Evolutionary conservation across 1,284 basidiomycete genomes (phyloP).

Genomic region (Neonothopanus nambi): DNA sequence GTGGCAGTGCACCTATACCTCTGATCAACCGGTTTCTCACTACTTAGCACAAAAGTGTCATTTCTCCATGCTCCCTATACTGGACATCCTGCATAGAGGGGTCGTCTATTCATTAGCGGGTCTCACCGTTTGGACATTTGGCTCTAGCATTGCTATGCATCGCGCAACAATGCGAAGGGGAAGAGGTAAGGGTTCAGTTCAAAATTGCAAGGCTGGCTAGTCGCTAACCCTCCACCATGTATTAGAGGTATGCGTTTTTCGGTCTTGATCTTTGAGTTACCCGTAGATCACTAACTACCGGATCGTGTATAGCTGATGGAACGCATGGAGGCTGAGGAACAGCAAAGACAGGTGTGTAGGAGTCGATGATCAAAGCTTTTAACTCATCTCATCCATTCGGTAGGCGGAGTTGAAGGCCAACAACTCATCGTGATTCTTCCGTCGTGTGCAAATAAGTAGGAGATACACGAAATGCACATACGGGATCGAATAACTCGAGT

Average conservation of each 20-base stretch:
- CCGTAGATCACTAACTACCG: not conserved
- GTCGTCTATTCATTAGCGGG: slow-evolving; percentile 25
- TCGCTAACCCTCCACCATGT: not conserved
- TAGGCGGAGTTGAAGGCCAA: not conserved
- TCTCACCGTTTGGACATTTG: slow-evolving; percentile 21
- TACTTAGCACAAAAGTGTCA: too few species aligned
- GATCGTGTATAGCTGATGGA: slow-evolving; percentile 7
- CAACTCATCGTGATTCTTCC: too few species aligned
- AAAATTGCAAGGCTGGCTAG: not conserved
- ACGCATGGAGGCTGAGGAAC: slow-evolving; percentile 15
- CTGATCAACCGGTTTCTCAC: too few species aligned
- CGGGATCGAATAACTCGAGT: too few species aligned
- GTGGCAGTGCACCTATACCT: too few species aligned
- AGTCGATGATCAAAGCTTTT: not conserved
- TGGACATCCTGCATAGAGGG: slow-evolving; percentile 23
- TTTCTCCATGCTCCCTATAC: slow-evolving; percentile 15
- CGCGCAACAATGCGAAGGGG: slow-evolving; percentile 21
- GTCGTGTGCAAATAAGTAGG: too few species aligned
- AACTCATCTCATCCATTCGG: not conserved
- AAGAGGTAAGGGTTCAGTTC: slow-evolving; percentile 12
- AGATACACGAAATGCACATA: too few species aligned
- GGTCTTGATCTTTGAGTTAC: too few species aligned
- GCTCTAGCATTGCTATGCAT: slow-evolving; percentile 20
- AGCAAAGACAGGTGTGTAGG: slow-evolving; percentile 10
- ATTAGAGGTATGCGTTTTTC: not conserved